phyloP scores from a whole-genome alignment of 2,329 filamentous ascomycete species.

The Colletotrichum tamarilloi region DNA sequence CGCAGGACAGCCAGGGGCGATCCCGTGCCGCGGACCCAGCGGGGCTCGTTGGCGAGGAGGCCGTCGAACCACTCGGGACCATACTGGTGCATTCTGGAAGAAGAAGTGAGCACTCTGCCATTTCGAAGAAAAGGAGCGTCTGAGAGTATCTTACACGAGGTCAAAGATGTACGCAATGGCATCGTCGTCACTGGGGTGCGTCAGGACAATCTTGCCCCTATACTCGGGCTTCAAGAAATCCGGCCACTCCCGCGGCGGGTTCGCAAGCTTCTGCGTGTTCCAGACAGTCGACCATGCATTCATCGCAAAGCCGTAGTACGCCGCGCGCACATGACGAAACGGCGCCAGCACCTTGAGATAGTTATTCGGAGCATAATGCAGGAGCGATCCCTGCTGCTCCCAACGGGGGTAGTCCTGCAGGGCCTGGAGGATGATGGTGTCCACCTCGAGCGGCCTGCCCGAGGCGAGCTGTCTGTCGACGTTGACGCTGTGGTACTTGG shows the following conservation, averaged over 20 bases:
- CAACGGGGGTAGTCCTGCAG: slow-evolving; percentile 63
- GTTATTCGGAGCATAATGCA: slow-evolving; percentile 60
- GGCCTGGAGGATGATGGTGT: slow-evolving; percentile 61
- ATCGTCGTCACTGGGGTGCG: slow-evolving; percentile 69
- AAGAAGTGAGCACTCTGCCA: no score
- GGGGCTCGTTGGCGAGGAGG: slow-evolving; percentile 59
- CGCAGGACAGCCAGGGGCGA: slow-evolving; percentile 52
- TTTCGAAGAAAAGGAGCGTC: no score
- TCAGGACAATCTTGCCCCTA: slow-evolving; percentile 64
- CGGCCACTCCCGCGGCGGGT: slow-evolving; percentile 49
- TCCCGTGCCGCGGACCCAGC: slow-evolving; percentile 63
- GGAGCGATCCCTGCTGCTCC: slow-evolving; percentile 56
- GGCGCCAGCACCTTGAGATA: slow-evolving; percentile 55
- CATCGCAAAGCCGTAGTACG: slow-evolving; percentile 54
- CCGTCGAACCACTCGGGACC: slow-evolving; percentile 59
- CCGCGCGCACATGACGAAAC: slow-evolving; percentile 52
- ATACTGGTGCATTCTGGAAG: slow-evolving; percentile 48
- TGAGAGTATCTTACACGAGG: slow-evolving; percentile 49
- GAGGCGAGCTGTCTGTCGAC: slow-evolving; percentile 57
- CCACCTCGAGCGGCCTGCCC: slow-evolving; percentile 49
- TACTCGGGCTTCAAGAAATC: slow-evolving; percentile 60
- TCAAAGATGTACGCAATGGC: slow-evolving; percentile 63
- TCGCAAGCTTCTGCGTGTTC: slow-evolving; percentile 45
- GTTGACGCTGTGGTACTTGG: slow-evolving; percentile 63
- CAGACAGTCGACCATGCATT: slow-evolving; percentile 50